Evolutionary conservation across 1,284 basidiomycete species (phyloP).

Genomic region (Microbotryum scabiosae): DNA sequence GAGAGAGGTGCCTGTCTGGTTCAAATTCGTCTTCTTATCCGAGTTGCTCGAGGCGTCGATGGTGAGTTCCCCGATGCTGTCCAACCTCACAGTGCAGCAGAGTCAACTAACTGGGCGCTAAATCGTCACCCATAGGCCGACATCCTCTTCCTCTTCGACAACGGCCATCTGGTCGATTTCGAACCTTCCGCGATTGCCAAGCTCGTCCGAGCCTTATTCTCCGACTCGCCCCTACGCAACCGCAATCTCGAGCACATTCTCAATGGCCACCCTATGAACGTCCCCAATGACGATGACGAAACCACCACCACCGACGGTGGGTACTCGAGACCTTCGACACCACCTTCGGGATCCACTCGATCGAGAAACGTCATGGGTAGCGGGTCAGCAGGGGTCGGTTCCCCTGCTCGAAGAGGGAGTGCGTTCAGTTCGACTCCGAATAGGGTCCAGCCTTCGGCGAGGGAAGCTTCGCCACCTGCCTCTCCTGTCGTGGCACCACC

Average conservation of each 20-base stretch:
- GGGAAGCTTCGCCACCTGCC: no score
- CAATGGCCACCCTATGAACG: slow-evolving; percentile 15
- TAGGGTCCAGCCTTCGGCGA: no score
- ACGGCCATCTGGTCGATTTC: slow-evolving; percentile 86
- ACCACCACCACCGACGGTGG: no score
- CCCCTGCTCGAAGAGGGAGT: no score
- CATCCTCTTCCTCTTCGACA: slow-evolving; percentile 84
- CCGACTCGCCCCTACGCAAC: slow-evolving; percentile 73
- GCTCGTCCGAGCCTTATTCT: slow-evolving; percentile 78
- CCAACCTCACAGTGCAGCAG: background rate
- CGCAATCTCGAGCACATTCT: slow-evolving; percentile 56
- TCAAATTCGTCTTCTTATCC: slow-evolving; percentile 85
- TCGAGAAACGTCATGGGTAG: no score
- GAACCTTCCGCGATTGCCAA: slow-evolving; percentile 69
- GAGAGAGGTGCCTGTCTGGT: slow-evolving; percentile 71
- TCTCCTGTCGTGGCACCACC: no score
- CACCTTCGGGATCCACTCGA: no score
- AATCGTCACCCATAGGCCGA: slow-evolving; percentile 47
- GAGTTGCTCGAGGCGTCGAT: slow-evolving; percentile 87
- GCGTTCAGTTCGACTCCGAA: no score
- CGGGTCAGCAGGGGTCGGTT: no score
- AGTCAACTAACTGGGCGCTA: background rate
- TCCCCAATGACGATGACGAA: no score
- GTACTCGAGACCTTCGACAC: no score
- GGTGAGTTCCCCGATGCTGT: slow-evolving; percentile 40